phyloP scores from a whole-genome alignment of 495 filamentous ascomycete species.

The Staphylotrichum longicolle region DNA sequence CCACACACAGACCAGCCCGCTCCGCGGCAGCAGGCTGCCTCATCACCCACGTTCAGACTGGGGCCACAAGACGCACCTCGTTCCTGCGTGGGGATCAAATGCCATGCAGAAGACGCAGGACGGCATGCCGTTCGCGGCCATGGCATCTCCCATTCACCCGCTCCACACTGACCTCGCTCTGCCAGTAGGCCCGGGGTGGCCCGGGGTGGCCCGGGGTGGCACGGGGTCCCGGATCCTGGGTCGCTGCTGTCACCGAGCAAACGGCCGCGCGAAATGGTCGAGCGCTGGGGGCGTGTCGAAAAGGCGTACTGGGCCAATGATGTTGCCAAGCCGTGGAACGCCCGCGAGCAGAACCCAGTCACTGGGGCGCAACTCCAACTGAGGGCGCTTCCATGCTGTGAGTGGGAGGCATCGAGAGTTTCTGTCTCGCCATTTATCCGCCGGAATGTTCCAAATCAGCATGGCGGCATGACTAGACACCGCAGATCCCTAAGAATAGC shows the following conservation, averaged over 20 bases:
- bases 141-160: neutral
- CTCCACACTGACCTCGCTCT: neutral
- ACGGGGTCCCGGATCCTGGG: neutral
- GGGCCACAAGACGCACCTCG: neutral
- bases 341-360: neutral
- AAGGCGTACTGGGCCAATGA: neutral
- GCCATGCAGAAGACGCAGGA: constrained; percentile 14
- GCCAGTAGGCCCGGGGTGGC: neutral
- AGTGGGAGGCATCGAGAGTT: neutral
- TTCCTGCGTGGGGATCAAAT: constrained; percentile 11
- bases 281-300: neutral
- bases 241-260: neutral
- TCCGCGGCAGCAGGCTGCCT: neutral
- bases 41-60: neutral
- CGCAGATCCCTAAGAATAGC: constrained; percentile 2
- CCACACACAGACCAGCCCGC: neutral
- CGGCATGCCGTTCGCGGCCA: neutral
- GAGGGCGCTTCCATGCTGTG: neutral
- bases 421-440: constrained; percentile 2
- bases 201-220: neutral
- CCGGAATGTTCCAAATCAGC: constrained; percentile 1
- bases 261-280: neutral
- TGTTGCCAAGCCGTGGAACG: neutral
- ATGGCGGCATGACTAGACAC: neutral
- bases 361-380: neutral